Evolutionary conservation across 2,329 filamentous ascomycete genomes (phyloP), one percentile per base, ranked within the genome.

Genomic region (Xylariaceae sp.): DNA sequence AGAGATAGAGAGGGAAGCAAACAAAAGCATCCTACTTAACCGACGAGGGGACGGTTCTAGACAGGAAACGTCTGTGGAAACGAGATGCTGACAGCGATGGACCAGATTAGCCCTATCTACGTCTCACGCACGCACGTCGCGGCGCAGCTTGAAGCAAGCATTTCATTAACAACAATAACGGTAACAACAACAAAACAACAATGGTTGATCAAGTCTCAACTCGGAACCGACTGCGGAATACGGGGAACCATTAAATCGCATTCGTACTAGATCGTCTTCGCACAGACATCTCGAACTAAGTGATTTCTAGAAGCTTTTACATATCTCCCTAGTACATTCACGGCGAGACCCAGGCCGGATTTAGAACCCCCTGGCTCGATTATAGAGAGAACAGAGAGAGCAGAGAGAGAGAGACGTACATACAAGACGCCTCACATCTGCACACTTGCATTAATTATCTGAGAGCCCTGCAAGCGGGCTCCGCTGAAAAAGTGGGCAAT

Each of bases 161-260:
- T 30, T 30, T 30, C 23, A 5, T 30, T 30, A 30, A 30, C 23
- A 30, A 30, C 23, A 30, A 30, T 30, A 30, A 30, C 23, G 23
- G 23, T 5, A 30, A 30, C 23, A 30, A 30, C 23, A 30, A 30
- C 1, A 30, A 1, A 30, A 6, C 23, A 30, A 30, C 23, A 49
- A 9, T 11, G 4, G 17, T 57, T n/a, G 2, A 45, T n/a, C 23
- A 30, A 30, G 23, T 30, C 23, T 30, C 23, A 4, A 58, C 45
- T 60, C 61, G 61, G 61, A 58, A 60, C 61, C 61, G 61, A 61
- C 51, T 50, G 18, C 34, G 47, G 49, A 51, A 30, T 51, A 35
- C 23, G 23, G 23, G 23, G 4, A 30, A 30, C 5, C 23, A 30
- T 30, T 30, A 30, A 30, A 30, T 30, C 23, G 23, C 23, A 30